phyloP scores from a whole-genome alignment of 208 protist species.

The Trichomonas tenax region DNA sequence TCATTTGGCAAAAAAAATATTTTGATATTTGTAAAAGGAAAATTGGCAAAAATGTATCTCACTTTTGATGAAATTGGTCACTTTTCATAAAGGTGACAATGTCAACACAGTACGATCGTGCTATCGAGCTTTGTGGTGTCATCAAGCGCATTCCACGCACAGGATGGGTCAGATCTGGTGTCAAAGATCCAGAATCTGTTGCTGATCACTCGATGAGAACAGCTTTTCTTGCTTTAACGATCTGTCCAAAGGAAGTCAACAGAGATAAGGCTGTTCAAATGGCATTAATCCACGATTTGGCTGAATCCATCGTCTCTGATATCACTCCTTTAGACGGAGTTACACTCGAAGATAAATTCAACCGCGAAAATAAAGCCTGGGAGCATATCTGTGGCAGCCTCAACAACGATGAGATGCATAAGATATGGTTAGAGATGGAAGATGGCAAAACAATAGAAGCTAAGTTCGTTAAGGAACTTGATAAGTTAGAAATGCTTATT shows the following conservation, averaged over 20 bases:
- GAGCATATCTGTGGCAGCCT: not conserved
- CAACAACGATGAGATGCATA: not conserved
- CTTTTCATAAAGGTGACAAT: not conserved
- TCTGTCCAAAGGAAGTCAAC: not conserved
- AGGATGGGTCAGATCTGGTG: not conserved
- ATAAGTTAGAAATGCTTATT: conserved; percentile 18
- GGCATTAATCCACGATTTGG: not conserved
- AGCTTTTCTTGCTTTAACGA: not conserved
- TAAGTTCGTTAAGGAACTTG: not conserved
- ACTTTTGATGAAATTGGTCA: too few species aligned
- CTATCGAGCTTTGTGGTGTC: not conserved
- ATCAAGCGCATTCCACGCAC: not conserved
- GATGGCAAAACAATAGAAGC: not conserved
- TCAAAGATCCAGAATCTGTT: conserved; percentile 13
- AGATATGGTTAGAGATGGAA: conserved; percentile 13
- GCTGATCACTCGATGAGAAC: conserved; percentile 7
- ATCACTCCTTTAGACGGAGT: conserved; percentile 4
- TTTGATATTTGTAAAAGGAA: too few species aligned
- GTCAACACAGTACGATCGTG: not conserved
- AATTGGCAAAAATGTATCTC: too few species aligned
- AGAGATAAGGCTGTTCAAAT: not conserved
- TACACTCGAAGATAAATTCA: not conserved
- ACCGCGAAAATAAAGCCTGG: not conserved
- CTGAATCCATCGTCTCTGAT: not conserved
- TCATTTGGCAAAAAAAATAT: too few species aligned